Percentiles rank a stretch among this genome's conserved stretches.
Evolutionary conservation across 495 filamentous ascomycete genomes (phyloP).

Genomic region (Entonaema liquescens): DNA sequence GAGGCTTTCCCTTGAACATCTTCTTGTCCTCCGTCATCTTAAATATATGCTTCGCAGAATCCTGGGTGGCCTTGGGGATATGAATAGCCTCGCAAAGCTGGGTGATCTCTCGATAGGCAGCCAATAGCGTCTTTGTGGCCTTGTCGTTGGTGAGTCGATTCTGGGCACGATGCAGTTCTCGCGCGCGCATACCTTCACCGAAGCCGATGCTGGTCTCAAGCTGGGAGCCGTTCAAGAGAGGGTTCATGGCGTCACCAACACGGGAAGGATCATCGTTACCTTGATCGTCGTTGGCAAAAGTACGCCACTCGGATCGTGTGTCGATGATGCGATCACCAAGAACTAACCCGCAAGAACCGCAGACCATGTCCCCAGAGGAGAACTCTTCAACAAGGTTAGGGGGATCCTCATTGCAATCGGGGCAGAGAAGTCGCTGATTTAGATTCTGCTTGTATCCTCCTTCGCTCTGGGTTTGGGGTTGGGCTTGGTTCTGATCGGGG

Average conservation of each 20-base stretch:
- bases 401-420: slow-evolving; percentile 88
- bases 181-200: slow-evolving; percentile 72
- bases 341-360: slow-evolving; percentile 90
- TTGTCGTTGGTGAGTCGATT: slow-evolving; percentile 88
- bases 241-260: slow-evolving; percentile 92
- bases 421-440: slow-evolving; percentile 82
- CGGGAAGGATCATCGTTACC: slow-evolving; percentile 93
- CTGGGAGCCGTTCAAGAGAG: slow-evolving; percentile 88
- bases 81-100: slow-evolving; percentile 85
- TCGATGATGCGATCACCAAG: slow-evolving; percentile 91
- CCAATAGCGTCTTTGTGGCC: slow-evolving; percentile 71
- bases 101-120: slow-evolving; percentile 88
- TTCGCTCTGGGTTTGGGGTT: slow-evolving; percentile 8
- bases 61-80: slow-evolving; percentile 79
- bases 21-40: slow-evolving; percentile 92
- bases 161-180: slow-evolving; percentile 87
- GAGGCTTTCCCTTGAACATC: slow-evolving; percentile 92
- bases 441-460: slow-evolving; percentile 67
- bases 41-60: slow-evolving; percentile 91
- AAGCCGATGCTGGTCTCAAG: slow-evolving; percentile 89
- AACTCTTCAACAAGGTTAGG: slow-evolving; percentile 94
- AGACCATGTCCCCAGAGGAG: slow-evolving; percentile 90
- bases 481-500: neutral
- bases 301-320: slow-evolving; percentile 96
- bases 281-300: slow-evolving; percentile 97